These are phyloP conservation scores for Sarocladium kiliense DNA, from an alignment of 2,329 filamentous ascomycete genomes.

Conservation along the genomic window DNA sequence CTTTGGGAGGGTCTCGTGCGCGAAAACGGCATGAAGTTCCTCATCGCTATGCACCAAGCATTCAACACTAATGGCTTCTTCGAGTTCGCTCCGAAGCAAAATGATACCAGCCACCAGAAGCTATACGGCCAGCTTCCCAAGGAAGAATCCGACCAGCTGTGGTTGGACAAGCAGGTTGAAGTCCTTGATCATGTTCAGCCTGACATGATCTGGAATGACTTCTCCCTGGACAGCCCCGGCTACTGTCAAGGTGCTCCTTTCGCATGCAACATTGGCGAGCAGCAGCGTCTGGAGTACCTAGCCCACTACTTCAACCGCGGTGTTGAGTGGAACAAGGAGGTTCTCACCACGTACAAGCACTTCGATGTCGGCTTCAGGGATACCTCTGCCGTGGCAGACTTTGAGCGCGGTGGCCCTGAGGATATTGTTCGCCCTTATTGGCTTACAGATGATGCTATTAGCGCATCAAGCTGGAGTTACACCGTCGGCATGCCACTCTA, in stretches of 20 bases:
- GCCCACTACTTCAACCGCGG: conserved; percentile 16
- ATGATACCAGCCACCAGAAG: conserved; percentile 12
- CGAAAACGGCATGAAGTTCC: conserved; percentile 13
- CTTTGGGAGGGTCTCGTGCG: conserved; percentile 12
- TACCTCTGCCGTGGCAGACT: conserved; percentile 14
- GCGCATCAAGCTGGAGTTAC: conserved; percentile 14
- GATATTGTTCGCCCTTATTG: conserved; percentile 14
- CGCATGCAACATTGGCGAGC: conserved; percentile 13
- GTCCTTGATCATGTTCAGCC: conserved; percentile 14
- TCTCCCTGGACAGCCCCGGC: conserved; percentile 13
- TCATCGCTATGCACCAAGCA: conserved; percentile 15
- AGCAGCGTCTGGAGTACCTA: conserved; percentile 11
- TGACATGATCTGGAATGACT: conserved; percentile 16
- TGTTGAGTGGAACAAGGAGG: conserved; percentile 14
- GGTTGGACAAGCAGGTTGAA: conserved; percentile 14
- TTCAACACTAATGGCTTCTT: conserved; percentile 16
- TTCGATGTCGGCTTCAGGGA: conserved; percentile 13
- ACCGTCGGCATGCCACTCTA: conserved; percentile 14
- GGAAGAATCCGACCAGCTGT: conserved; percentile 12
- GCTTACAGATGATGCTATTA: conserved; percentile 15
- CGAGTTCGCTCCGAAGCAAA: conserved; percentile 11
- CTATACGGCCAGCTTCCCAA: conserved; percentile 13
- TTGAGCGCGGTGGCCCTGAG: conserved; percentile 14
- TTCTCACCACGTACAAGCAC: conserved; percentile 15
- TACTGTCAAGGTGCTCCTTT: conserved; percentile 10